Evolutionary conservation across 2,329 filamentous ascomycete genomes (phyloP).

Genomic region (Cytospora schulzeri): DNA sequence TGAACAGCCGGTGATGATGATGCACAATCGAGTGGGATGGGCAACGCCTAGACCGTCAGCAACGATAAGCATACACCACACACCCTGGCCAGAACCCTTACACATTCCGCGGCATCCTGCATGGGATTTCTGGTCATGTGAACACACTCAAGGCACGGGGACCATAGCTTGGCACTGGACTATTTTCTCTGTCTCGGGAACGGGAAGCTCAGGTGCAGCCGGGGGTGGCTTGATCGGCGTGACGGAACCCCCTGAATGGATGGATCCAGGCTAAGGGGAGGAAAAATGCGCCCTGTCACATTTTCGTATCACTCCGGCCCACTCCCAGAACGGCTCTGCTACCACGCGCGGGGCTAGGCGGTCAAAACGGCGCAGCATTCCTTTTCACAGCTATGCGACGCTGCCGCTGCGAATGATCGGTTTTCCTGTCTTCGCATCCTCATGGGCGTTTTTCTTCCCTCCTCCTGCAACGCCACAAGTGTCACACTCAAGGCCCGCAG

Average conservation of each 20-base stretch:
- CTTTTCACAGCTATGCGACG: not conserved
- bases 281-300: slow-evolving; percentile 13
- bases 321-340: slow-evolving; percentile 6
- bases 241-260: slow-evolving; percentile 11
- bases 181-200: slow-evolving; percentile 1
- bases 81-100: not conserved
- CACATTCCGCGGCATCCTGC: slow-evolving; percentile 13
- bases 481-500: not conserved
- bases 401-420: slow-evolving; percentile 7
- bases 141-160: slow-evolving; percentile 8
- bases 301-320: slow-evolving; percentile 11
- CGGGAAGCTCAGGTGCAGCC: slow-evolving; percentile 8
- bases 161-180: not conserved
- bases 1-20: slow-evolving; percentile 45
- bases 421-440: slow-evolving; percentile 5
- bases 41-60: not conserved
- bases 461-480: not conserved
- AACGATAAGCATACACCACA: slow-evolving; percentile 9
- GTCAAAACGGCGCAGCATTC: not conserved
- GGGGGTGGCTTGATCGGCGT: slow-evolving; percentile 18
- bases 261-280: slow-evolving; percentile 5
- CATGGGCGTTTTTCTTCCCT: not conserved
- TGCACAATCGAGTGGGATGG: not conserved
- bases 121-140: slow-evolving; percentile 22
- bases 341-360: not conserved